Evolutionary conservation across 1,139 yeast species (phyloP).

Genomic region (Kurtzmaniella quercitrusa): DNA sequence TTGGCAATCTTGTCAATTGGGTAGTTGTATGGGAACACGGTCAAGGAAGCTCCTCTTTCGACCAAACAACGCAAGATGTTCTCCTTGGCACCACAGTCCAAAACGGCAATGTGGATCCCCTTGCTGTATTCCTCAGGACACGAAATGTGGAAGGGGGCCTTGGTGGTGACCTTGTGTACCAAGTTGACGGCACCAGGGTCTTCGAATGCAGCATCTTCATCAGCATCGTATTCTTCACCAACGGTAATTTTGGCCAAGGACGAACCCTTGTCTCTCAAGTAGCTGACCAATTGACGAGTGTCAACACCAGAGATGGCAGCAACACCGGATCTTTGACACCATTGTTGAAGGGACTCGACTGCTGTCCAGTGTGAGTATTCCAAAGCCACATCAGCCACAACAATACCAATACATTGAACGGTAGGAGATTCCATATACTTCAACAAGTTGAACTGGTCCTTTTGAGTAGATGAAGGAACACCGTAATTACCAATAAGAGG

Average conservation of each 20-base stretch:
- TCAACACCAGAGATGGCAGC: conserved; percentile 97
- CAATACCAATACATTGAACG: conserved; percentile 92
- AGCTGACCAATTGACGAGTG: conserved; percentile 89
- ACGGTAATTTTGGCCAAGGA: conserved; percentile 84
- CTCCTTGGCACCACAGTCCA: conserved; percentile 98
- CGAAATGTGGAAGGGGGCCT: conserved; percentile 86
- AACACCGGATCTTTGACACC: conserved; percentile 96
- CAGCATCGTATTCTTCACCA: conserved; percentile 88
- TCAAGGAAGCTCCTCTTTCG: conserved; percentile 90
- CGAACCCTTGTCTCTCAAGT: conserved; percentile 92
- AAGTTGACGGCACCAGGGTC: conserved; percentile 91
- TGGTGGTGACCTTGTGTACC: conserved; percentile 92
- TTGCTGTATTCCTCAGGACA: conserved; percentile 58
- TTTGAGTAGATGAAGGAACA: conserved; percentile 79
- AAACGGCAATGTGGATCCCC: conserved; percentile 77
- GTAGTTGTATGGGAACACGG: conserved; percentile 94
- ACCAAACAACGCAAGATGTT: conserved; percentile 91
- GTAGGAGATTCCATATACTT: conserved; percentile 89
- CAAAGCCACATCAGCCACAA: conserved; percentile 93
- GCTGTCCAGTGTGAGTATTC: conserved; percentile 99
- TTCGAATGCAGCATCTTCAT: conserved; percentile 84
- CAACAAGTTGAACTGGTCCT: conserved; percentile 79
- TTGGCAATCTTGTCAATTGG: conserved; percentile 88
- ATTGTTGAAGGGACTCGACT: conserved; percentile 86
- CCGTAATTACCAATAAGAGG: conserved; percentile 98